Conservation (phyloP, 768 basidiomycete species). For the Xerocomellus chrysenteron region DNA sequence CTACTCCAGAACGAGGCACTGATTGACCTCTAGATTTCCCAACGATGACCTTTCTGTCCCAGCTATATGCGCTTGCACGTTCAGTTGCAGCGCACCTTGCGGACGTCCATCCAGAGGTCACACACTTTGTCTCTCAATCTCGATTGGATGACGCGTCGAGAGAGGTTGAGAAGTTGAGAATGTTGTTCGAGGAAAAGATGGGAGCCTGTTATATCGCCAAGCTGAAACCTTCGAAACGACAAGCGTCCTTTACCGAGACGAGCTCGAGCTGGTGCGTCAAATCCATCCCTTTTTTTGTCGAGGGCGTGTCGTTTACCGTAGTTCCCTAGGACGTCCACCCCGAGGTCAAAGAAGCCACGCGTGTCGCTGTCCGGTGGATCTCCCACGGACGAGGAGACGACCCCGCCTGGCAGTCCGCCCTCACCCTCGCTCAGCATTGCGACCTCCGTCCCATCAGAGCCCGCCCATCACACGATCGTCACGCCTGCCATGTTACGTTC, state of each 20-base stretch:
- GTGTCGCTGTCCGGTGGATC: constrained; percentile 38
- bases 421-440: constrained; percentile 51
- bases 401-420: constrained; percentile 13
- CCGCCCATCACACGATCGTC: constrained; percentile 38
- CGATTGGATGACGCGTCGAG: constrained; percentile 30
- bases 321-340: constrained; percentile 24
- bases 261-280: constrained; percentile 40
- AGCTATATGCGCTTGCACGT: constrained; percentile 44
- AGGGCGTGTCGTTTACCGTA: background rate
- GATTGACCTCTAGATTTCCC: constrained; percentile 29
- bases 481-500: constrained; percentile 65
- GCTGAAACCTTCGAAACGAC: constrained; percentile 47
- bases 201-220: constrained; percentile 39
- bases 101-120: constrained; percentile 6
- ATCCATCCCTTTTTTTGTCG: background rate
- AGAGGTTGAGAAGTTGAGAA: constrained; percentile 32
- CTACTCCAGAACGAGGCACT: background rate
- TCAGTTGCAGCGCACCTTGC: constrained; percentile 27
- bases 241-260: constrained; percentile 42
- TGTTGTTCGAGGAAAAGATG: constrained; percentile 39
- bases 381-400: constrained; percentile 32
- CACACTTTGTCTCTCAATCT: constrained; percentile 15
- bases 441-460: constrained; percentile 39
- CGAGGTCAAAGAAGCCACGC: constrained; percentile 43
- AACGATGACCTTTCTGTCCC: constrained; percentile 47